Conservation (phyloP, 2,329 filamentous ascomycete genomes). For the Curvularia spicifera region DNA sequence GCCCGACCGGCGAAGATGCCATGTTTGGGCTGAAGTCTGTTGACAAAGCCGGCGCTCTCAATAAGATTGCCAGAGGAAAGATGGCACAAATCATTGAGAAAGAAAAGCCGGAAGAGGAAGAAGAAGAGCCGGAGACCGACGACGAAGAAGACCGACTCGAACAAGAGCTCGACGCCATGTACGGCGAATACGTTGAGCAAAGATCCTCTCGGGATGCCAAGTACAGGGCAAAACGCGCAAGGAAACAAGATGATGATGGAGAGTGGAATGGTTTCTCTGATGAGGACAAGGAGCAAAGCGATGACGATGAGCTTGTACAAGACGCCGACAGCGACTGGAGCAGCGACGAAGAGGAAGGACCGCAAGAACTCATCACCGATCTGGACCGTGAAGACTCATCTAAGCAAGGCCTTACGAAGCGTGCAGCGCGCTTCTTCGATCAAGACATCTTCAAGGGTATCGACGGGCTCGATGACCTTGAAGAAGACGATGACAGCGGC, state of each 20-base stretch:
- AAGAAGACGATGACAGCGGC: conserved; percentile 49
- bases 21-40: conserved; percentile 87
- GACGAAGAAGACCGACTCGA: conserved; percentile 84
- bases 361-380: conserved; percentile 65
- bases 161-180: conserved; percentile 83
- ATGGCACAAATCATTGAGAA: conserved; percentile 73
- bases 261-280: conserved; percentile 91
- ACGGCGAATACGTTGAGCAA: conserved; percentile 81
- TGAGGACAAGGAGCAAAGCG: conserved; percentile 62
- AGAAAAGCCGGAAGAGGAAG: conserved; percentile 55
- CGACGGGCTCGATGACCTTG: conserved; percentile 66
- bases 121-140: conserved; percentile 65
- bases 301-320: conserved; percentile 63
- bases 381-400: conserved; percentile 62
- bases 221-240: conserved; percentile 85
- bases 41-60: conserved; percentile 74
- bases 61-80: conserved; percentile 74
- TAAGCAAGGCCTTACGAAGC: conserved; percentile 73
- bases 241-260: conserved; percentile 72
- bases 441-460: conserved; percentile 94
- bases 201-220: conserved; percentile 84
- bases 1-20: conserved; percentile 76
- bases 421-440: conserved; percentile 87
- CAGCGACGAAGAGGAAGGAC: conserved; percentile 62
- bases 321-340: conserved; percentile 69